Percentiles rank a stretch among this genome's conserved stretches.
Evolutionary conservation across 176 grass and related monocot genomes (phyloP).

Genomic region (Miscanthus lutarioriparius): DNA sequence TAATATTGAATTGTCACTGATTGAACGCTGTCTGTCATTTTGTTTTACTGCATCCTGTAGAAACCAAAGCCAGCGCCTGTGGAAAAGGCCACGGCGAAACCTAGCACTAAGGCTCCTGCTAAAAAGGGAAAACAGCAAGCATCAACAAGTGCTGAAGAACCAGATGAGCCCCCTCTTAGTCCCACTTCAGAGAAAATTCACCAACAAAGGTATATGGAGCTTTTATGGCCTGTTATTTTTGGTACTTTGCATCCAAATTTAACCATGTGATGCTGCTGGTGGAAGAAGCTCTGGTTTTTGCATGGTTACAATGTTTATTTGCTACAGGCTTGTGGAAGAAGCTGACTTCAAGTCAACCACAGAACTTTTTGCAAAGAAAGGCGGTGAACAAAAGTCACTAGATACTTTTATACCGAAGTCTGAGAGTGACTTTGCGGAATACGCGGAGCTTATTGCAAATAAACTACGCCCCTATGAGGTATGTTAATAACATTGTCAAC

Average conservation of each 20-base stretch:
- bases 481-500: slow-evolving; percentile 4
- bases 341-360: slow-evolving; percentile 81
- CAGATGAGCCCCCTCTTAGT: slow-evolving; percentile 55
- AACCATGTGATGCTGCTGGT: background rate
- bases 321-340: slow-evolving; percentile 78
- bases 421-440: slow-evolving; percentile 76
- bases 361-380: slow-evolving; percentile 80
- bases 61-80: slow-evolving; percentile 58
- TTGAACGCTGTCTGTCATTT: background rate
- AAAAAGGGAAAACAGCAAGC: slow-evolving; percentile 80
- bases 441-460: slow-evolving; percentile 73
- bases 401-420: slow-evolving; percentile 85
- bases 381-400: slow-evolving; percentile 55
- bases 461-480: slow-evolving; percentile 80
- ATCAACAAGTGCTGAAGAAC: slow-evolving; percentile 47
- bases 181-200: slow-evolving; percentile 81
- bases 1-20: slow-evolving; percentile 24
- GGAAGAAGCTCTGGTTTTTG: background rate
- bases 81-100: slow-evolving; percentile 47
- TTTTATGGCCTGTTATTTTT: background rate
- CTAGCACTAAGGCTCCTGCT: slow-evolving; percentile 50
- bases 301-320: slow-evolving; percentile 8
- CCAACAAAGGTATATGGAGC: slow-evolving; percentile 64
- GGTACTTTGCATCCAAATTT: background rate
- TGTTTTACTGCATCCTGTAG: slow-evolving; percentile 40